phyloP scores from a whole-genome alignment of 805 yeast genomes.

The Torulaspora quercuum region DNA sequence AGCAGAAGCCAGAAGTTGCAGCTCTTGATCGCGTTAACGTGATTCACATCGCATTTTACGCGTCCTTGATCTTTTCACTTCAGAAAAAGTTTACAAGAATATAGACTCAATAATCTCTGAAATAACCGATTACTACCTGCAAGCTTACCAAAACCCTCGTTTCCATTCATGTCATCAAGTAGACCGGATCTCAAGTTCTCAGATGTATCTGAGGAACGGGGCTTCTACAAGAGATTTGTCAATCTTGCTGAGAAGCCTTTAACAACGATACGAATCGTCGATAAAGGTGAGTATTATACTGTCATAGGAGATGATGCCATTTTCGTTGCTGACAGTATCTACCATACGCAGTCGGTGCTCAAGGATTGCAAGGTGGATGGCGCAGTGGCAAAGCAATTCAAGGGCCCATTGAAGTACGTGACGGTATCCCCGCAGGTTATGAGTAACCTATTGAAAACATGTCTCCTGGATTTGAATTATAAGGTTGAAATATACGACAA shows the following conservation, averaged over 20 bases:
- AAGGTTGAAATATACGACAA: constrained; percentile 79
- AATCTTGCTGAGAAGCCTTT: constrained; percentile 48
- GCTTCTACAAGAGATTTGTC: constrained; percentile 47
- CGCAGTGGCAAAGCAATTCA: constrained; percentile 39
- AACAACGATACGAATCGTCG: constrained; percentile 66
- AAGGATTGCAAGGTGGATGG: constrained; percentile 45
- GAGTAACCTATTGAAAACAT: constrained; percentile 56
- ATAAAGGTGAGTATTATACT: constrained; percentile 77
- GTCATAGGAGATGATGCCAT: constrained; percentile 73
- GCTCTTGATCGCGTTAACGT: too few relatives aligned
- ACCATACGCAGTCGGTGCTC: constrained; percentile 77
- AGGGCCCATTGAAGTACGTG: constrained; percentile 45
- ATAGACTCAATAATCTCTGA: constrained; percentile 1
- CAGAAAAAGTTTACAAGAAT: not conserved
- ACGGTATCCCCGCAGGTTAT: constrained; percentile 78
- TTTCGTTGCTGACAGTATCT: constrained; percentile 76
- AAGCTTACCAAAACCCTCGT: not conserved
- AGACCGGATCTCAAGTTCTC: constrained; percentile 58
- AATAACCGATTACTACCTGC: too few relatives aligned
- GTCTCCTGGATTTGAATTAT: constrained; percentile 65
- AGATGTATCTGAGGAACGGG: constrained; percentile 49
- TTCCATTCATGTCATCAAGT: constrained; percentile 31
- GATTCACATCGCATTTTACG: too few relatives aligned
- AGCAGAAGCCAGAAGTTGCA: too few relatives aligned
- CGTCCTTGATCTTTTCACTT: too few relatives aligned